Conservation (phyloP, 352 stramenopile genomes). For the Globisporangium carolinianum region DNA sequence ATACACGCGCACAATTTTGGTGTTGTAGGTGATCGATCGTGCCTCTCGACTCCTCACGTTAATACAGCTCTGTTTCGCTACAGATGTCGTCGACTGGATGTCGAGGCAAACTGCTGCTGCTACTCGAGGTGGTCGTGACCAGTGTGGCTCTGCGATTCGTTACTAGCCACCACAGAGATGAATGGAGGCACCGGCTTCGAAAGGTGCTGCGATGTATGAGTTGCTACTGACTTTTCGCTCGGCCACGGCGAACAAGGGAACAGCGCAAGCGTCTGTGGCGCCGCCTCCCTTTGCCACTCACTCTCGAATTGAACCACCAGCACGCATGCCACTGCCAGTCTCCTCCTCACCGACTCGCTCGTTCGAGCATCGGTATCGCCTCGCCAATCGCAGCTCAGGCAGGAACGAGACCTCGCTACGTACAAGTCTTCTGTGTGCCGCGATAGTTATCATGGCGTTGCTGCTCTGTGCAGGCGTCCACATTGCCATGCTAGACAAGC, state of each 20-base stretch:
- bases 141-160: no score
- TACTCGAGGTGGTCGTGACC: no score
- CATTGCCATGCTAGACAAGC: not conserved
- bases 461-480: not conserved
- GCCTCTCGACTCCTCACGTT: not conserved
- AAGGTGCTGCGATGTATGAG: no score
- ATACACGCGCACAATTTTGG: not conserved
- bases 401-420: not conserved
- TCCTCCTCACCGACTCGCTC: not conserved
- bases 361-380: not conserved
- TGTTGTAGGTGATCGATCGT: not conserved
- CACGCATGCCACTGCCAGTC: not conserved
- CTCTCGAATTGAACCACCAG: not conserved
- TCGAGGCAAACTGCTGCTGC: not conserved
- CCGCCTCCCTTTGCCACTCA: not conserved
- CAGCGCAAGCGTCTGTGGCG: no score
- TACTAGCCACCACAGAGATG: no score
- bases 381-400: not conserved
- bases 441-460: not conserved
- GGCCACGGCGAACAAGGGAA: no score
- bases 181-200: no score
- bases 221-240: no score
- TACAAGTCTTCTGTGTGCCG: not conserved
- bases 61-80: not conserved
- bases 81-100: not conserved